phyloP scores from a whole-genome alignment of 2,329 filamentous ascomycete species.

The Thermothelomyces thermophilus region DNA sequence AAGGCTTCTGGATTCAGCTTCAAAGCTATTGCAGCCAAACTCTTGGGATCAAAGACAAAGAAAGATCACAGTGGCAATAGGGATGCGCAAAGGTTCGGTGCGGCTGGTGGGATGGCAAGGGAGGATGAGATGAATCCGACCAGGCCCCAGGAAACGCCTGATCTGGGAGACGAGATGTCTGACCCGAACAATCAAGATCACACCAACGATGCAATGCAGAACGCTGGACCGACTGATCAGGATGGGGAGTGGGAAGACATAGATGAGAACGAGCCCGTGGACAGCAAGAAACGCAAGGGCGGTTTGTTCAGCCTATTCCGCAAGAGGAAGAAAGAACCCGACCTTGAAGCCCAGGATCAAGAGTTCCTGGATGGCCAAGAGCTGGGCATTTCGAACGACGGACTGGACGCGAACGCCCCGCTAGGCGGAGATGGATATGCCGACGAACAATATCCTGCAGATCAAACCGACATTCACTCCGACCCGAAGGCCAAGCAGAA shows the following conservation, averaged over 20 bases:
- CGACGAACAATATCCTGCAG: not conserved
- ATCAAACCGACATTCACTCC: too few species aligned
- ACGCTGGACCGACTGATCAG: not conserved
- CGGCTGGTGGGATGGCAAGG: not conserved
- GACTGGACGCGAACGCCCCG: not conserved
- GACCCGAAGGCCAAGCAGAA: too few species aligned
- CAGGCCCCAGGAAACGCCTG: not conserved
- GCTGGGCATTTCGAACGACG: not conserved
- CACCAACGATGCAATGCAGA: too few species aligned
- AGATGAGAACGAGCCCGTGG: not conserved
- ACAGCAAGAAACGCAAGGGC: not conserved
- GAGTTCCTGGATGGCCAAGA: not conserved
- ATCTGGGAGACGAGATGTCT: not conserved
- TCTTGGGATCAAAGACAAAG: slow-evolving; percentile 8
- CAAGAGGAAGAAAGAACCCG: slow-evolving; percentile 3
- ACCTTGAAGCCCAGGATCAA: not conserved
- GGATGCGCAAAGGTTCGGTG: not conserved
- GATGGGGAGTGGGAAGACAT: slow-evolving; percentile 4
- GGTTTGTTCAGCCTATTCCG: not conserved
- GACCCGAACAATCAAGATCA: too few species aligned
- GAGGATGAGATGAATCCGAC: not conserved
- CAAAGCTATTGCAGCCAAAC: not conserved
- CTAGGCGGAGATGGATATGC: not conserved
- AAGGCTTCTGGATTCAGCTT: slow-evolving; percentile 8
- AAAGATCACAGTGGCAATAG: not conserved